A percentile compares a stretch with the other conserved stretches of the same genome.
These are phyloP conservation scores for Russula olivacea DNA, from an alignment of 768 basidiomycete species.

Conservation along the genomic window DNA sequence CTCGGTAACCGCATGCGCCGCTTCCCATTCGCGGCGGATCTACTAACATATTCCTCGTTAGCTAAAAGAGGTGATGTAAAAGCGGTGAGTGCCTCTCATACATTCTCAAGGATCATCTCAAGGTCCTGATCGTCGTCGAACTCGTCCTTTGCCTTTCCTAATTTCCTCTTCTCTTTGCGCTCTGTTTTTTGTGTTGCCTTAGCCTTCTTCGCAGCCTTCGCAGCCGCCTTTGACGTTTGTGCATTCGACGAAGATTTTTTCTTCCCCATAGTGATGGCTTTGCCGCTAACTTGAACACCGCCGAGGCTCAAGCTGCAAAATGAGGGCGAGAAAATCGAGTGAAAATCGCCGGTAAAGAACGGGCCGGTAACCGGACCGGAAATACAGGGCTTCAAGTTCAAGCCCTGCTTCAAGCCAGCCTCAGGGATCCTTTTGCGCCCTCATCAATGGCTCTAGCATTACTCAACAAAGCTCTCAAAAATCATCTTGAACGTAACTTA, in stretches of 20 bases:
- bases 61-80: background rate
- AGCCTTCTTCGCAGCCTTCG: slow-evolving; percentile 61
- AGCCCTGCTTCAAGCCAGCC: background rate
- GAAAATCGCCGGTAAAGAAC: background rate
- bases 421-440: background rate
- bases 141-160: slow-evolving; percentile 44
- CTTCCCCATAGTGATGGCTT: slow-evolving; percentile 40
- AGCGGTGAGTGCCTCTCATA: slow-evolving; percentile 30
- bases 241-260: slow-evolving; percentile 41
- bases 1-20: slow-evolving; percentile 75
- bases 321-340: background rate
- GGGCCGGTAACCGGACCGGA: background rate
- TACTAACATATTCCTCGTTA: slow-evolving; percentile 36
- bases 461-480: background rate
- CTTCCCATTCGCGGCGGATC: slow-evolving; percentile 81
- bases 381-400: too few relatives aligned
- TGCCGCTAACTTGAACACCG: background rate
- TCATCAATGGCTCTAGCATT: background rate
- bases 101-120: slow-evolving; percentile 78
- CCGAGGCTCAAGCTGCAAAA: background rate
- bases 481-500: background rate
- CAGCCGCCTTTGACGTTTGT: slow-evolving; percentile 34
- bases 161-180: slow-evolving; percentile 60
- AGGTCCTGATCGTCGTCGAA: slow-evolving; percentile 70
- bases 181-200: slow-evolving; percentile 64